These are phyloP conservation scores for Bassia scoparia DNA, from an alignment of 148 eudicot genomes.

Conservation along the genomic window DNA sequence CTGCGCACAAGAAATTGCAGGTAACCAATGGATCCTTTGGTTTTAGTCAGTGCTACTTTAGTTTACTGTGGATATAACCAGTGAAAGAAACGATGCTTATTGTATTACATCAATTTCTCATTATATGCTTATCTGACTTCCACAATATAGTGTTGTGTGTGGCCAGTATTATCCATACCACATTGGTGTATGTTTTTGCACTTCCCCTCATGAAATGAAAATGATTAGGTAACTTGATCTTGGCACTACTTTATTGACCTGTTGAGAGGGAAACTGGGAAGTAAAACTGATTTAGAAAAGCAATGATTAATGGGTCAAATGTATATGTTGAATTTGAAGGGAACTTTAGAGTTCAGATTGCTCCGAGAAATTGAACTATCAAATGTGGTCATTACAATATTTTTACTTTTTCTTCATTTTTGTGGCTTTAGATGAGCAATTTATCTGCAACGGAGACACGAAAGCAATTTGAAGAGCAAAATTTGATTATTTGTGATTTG, in stretches of 20 bases:
- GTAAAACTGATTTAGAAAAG: background rate
- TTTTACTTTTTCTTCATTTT: background rate
- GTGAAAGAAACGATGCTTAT: background rate
- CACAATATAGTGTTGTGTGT: background rate
- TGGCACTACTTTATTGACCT: background rate
- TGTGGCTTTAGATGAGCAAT: constrained; percentile 56
- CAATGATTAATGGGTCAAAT: background rate
- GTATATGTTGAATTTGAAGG: background rate
- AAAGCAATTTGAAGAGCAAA: constrained; percentile 69
- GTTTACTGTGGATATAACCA: background rate
- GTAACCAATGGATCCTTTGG: constrained; percentile 27
- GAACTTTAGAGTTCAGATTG: background rate
- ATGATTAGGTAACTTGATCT: background rate
- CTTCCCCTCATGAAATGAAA: background rate
- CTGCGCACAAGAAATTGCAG: constrained; percentile 68
- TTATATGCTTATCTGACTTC: background rate
- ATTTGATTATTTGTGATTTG: constrained; percentile 48
- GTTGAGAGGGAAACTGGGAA: background rate
- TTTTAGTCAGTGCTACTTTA: background rate
- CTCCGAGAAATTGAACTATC: background rate
- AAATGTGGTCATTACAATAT: background rate
- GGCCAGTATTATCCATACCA: background rate
- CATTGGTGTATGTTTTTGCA: too few species aligned
- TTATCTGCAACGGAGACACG: constrained; percentile 61
- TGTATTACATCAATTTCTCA: background rate